A percentile compares a stretch with the other conserved stretches of the same genome.
Conservation (phyloP, 2,329 filamentous ascomycete species). For the Dactylellina haptotyla region DNA sequence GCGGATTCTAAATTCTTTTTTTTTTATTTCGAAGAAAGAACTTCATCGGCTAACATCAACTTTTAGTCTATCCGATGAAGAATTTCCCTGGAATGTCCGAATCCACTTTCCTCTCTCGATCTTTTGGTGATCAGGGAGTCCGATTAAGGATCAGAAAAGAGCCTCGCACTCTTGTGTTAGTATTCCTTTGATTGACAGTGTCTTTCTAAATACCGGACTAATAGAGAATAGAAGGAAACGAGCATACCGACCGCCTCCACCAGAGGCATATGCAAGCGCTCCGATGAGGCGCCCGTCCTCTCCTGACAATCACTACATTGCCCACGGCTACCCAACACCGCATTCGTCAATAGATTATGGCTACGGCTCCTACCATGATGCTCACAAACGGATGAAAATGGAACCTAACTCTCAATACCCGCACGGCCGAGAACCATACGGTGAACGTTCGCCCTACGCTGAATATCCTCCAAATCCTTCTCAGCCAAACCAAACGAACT, state of each 20-base stretch:
- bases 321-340: slow-evolving; percentile 47
- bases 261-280: slow-evolving; percentile 46
- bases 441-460: slow-evolving; percentile 50
- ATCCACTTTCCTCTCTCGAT: slow-evolving; percentile 81
- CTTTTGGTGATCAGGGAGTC: slow-evolving; percentile 88
- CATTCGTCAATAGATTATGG: slow-evolving; percentile 49
- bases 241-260: slow-evolving; percentile 48
- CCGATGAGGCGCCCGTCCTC: slow-evolving; percentile 49
- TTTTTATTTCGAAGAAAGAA: not conserved
- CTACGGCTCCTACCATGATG: slow-evolving; percentile 46
- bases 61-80: slow-evolving; percentile 68
- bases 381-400: slow-evolving; percentile 50
- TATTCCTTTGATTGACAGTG: not conserved
- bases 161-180: slow-evolving; percentile 67
- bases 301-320: slow-evolving; percentile 46
- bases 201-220: slow-evolving; percentile 2
- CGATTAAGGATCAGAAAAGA: slow-evolving; percentile 85
- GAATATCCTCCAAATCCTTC: slow-evolving; percentile 51
- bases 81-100: slow-evolving; percentile 82
- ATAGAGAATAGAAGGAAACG: slow-evolving; percentile 40
- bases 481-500: slow-evolving; percentile 26
- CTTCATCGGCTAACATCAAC: slow-evolving; percentile 43
- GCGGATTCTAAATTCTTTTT: slow-evolving; percentile 58
- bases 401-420: slow-evolving; percentile 36
- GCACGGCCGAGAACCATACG: slow-evolving; percentile 42